Evolutionary conservation across 345 rosid genomes (phyloP).

Genomic region (Corchorus capsularis): DNA sequence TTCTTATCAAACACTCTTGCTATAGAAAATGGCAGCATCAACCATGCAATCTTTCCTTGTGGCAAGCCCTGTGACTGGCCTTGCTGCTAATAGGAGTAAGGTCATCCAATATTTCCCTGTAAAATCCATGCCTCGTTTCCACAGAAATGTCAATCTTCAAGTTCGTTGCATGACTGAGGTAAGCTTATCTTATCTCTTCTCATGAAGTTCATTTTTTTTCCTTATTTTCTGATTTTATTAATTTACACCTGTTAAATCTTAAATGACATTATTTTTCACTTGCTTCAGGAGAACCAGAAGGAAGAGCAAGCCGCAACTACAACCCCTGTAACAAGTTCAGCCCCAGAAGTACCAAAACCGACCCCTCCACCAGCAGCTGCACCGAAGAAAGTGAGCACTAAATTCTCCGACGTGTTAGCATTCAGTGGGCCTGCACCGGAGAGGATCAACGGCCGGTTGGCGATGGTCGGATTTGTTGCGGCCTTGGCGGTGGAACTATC

Average conservation of each 20-base stretch:
- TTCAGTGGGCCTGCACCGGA: slow-evolving; percentile 91
- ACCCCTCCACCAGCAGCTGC: slow-evolving; percentile 4
- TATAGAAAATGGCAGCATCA: slow-evolving; percentile 41
- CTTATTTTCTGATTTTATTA: background rate
- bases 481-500: slow-evolving; percentile 68
- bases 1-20: background rate
- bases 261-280: background rate
- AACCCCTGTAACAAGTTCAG: slow-evolving; percentile 8
- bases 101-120: slow-evolving; percentile 28
- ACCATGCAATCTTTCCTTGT: slow-evolving; percentile 45
- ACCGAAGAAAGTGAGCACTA: slow-evolving; percentile 53
- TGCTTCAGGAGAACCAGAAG: background rate
- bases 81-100: slow-evolving; percentile 24
- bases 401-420: slow-evolving; percentile 60
- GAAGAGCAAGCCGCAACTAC: background rate
- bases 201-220: background rate
- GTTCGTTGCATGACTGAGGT: slow-evolving; percentile 54
- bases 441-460: slow-evolving; percentile 86
- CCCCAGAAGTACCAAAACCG: background rate
- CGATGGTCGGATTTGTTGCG: slow-evolving; percentile 81
- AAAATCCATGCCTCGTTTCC: slow-evolving; percentile 19
- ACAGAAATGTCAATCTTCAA: slow-evolving; percentile 26
- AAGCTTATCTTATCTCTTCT: background rate
- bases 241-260: background rate
- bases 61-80: slow-evolving; percentile 32